A percentile compares a stretch with the other conserved stretches of the same genome.
phyloP scores from a whole-genome alignment of 2,329 filamentous ascomycete genomes.

The Didymella exigua region DNA sequence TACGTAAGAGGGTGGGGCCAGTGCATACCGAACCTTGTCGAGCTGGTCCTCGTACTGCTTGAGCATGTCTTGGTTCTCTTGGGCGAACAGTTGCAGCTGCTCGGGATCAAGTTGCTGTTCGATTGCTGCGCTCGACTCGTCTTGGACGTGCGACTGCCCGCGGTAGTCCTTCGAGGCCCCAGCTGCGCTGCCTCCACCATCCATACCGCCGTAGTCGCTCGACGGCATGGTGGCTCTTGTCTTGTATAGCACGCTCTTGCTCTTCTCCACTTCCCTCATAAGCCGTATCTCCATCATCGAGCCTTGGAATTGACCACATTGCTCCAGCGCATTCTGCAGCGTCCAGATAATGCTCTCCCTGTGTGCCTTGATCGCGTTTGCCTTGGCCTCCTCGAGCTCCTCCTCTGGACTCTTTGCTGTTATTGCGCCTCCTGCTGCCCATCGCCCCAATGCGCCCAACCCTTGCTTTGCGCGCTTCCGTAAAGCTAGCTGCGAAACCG shows the following conservation, averaged over 20 bases:
- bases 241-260: constrained; percentile 82
- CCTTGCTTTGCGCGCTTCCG: constrained; percentile 69
- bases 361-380: constrained; percentile 70
- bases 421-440: constrained; percentile 62
- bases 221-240: constrained; percentile 51
- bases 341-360: constrained; percentile 86
- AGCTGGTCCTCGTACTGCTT: constrained; percentile 93
- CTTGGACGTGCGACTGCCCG: constrained; percentile 30
- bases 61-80: constrained; percentile 91
- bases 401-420: constrained; percentile 69
- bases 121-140: constrained; percentile 42
- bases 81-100: constrained; percentile 90
- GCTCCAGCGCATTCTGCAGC: constrained; percentile 74
- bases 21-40: constrained; percentile 84
- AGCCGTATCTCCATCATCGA: constrained; percentile 92
- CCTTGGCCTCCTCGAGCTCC: constrained; percentile 70
- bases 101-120: constrained; percentile 74
- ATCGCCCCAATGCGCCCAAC: constrained; percentile 71
- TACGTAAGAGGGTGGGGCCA: background rate
- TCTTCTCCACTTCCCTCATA: constrained; percentile 84
- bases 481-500: constrained; percentile 70
- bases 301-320: constrained; percentile 78
- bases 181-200: constrained; percentile 19
- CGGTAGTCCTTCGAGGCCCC: constrained; percentile 32
- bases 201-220: constrained; percentile 29